These are phyloP conservation scores for Penicillium verhagenii DNA, from an alignment of 495 filamentous ascomycete species.

Conservation along the genomic window DNA sequence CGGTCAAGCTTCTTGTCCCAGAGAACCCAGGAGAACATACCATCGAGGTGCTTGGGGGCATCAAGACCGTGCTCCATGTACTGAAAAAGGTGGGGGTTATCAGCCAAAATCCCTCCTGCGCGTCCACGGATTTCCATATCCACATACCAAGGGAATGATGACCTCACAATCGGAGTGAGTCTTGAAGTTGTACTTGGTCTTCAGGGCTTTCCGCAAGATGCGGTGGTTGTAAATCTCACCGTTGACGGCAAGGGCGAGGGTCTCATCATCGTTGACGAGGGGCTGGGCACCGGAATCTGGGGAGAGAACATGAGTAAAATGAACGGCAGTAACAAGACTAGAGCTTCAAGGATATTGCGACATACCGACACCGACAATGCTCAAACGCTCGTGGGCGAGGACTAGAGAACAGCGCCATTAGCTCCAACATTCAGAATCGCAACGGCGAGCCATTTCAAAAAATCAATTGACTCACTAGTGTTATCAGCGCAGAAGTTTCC, in stretches of 20 bases:
- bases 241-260: constrained; percentile 91
- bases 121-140: background rate
- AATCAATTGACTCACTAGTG: constrained; percentile 66
- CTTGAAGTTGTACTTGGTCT: constrained; percentile 85
- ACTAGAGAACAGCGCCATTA: constrained; percentile 56
- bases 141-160: constrained; percentile 88
- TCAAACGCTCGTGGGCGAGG: constrained; percentile 93
- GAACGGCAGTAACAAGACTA: background rate
- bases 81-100: constrained; percentile 41
- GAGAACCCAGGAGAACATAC: constrained; percentile 99
- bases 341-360: constrained; percentile 12
- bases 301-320: background rate
- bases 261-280: constrained; percentile 84
- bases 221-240: constrained; percentile 99
- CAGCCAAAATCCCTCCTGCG: constrained; percentile 1
- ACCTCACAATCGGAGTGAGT: constrained; percentile 98
- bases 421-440: constrained; percentile 1
- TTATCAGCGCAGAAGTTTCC: constrained; percentile 85
- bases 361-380: constrained; percentile 95
- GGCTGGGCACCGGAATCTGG: constrained; percentile 93
- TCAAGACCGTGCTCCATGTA: constrained; percentile 91
- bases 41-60: constrained; percentile 91
- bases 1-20: constrained; percentile 93
- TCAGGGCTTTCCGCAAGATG: constrained; percentile 80
- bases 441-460: background rate